These are phyloP conservation scores for Multifurca ochricompacta DNA, from an alignment of 768 basidiomycete species.

Conservation along the genomic window DNA sequence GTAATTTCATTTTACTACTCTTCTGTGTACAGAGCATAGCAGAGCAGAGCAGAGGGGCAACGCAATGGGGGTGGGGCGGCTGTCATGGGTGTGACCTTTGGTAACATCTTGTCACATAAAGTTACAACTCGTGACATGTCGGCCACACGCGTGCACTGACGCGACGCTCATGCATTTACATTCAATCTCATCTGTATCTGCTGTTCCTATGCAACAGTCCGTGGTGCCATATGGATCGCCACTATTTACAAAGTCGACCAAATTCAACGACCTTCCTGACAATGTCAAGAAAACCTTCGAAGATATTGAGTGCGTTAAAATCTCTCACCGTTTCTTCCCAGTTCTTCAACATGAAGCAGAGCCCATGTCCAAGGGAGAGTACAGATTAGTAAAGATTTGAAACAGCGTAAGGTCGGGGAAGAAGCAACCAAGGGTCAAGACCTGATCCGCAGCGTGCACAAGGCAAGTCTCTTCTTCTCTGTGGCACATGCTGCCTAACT, in stretches of 20 bases:
- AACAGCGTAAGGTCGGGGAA: conserved; percentile 66
- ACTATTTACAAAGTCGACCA: conserved; percentile 50
- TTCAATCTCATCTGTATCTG: too few relatives aligned
- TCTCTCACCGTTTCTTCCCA: neutral
- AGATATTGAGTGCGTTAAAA: conserved; percentile 52
- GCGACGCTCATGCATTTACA: too few relatives aligned
- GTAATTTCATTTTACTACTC: too few relatives aligned
- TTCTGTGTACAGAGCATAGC: too few relatives aligned
- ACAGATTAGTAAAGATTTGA: conserved; percentile 73
- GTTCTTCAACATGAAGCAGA: conserved; percentile 31
- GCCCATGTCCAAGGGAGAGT: conserved; percentile 67
- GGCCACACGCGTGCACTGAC: too few relatives aligned
- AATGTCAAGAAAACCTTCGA: conserved; percentile 57
- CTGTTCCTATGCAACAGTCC: conserved; percentile 1
- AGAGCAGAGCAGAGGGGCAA: too few relatives aligned
- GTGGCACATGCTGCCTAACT: neutral
- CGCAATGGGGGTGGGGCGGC: too few relatives aligned
- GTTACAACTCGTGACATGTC: too few relatives aligned
- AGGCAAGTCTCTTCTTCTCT: conserved; percentile 34
- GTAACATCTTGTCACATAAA: too few relatives aligned
- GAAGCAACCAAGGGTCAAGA: conserved; percentile 70
- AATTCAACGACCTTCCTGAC: conserved; percentile 79
- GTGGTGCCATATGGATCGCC: conserved; percentile 26
- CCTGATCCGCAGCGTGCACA: conserved; percentile 56
- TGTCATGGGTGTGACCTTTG: too few relatives aligned